Evolutionary conservation across 202 grass and related monocot species (phyloP).

Genomic region (Cymbopogon flexuosus): DNA sequence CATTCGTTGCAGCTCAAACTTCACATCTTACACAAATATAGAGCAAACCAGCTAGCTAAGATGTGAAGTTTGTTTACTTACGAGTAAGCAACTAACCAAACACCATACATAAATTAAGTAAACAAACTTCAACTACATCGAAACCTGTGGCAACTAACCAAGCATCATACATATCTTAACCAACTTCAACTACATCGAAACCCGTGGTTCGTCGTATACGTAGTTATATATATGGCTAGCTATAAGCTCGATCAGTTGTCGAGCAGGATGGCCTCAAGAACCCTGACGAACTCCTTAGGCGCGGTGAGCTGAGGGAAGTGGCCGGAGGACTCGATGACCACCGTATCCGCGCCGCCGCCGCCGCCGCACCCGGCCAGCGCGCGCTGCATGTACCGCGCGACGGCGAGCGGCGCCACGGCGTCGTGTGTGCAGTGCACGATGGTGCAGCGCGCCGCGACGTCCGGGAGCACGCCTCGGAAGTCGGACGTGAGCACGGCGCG

Average conservation of each 20-base stretch:
- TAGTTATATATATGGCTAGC: too few relatives aligned
- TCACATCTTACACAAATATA: neutral
- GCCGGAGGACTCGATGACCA: conserved; percentile 33
- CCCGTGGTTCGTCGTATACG: neutral
- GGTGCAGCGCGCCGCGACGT: conserved; percentile 46
- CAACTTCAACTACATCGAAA: neutral
- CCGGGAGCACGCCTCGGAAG: conserved; percentile 30
- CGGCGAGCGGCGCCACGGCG: conserved; percentile 40
- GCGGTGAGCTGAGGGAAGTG: conserved; percentile 61
- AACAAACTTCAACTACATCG: neutral
- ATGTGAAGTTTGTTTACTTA: neutral
- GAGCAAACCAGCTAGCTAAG: neutral
- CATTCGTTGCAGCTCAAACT: neutral
- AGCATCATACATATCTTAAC: neutral
- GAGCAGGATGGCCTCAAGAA: conserved; percentile 38
- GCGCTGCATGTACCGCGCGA: conserved; percentile 48
- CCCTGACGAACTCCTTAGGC: conserved; percentile 34
- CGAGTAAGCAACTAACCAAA: neutral
- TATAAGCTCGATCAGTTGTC: conserved; percentile 9
- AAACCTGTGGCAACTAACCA: neutral
- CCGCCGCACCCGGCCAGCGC: conserved; percentile 8
- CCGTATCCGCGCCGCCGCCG: conserved; percentile 1
- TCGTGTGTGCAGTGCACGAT: conserved; percentile 48
- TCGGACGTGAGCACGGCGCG: conserved; percentile 49
- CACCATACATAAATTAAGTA: neutral